Conservation (phyloP, 805 yeast species). For the Teunomyces funiuensis region DNA sequence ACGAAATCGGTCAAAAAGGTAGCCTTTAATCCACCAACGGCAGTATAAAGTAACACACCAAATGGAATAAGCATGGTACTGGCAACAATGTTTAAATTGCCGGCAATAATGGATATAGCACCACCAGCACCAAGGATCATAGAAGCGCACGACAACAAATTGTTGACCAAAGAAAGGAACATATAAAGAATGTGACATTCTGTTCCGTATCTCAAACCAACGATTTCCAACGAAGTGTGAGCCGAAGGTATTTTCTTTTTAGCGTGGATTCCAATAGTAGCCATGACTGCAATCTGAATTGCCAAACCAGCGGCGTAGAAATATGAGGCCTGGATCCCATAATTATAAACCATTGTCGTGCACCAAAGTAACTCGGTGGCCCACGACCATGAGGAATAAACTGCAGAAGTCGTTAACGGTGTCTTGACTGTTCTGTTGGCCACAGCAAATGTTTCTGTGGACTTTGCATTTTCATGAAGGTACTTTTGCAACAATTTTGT, state of each 20-base stretch:
- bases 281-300: constrained; percentile 25
- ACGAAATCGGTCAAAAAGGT: constrained; percentile 49
- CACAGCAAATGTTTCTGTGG: constrained; percentile 29
- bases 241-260: constrained; percentile 28
- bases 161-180: constrained; percentile 24
- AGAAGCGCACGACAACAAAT: constrained; percentile 24
- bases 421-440: constrained; percentile 16
- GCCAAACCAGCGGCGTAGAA: constrained; percentile 29
- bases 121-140: constrained; percentile 31
- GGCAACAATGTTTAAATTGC: constrained; percentile 27
- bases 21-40: constrained; percentile 51
- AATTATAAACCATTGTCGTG: constrained; percentile 24
- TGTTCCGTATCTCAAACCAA: constrained; percentile 28
- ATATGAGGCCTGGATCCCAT: constrained; percentile 24
- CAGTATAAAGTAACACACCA: constrained; percentile 47
- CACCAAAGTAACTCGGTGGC: constrained; percentile 28
- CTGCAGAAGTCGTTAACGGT: constrained; percentile 12
- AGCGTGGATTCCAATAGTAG: constrained; percentile 26
- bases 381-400: constrained; percentile 30
- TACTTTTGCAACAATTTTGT: constrained; percentile 24
- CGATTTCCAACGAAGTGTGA: constrained; percentile 31
- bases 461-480: constrained; percentile 23
- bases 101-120: constrained; percentile 28
- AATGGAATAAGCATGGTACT: constrained; percentile 29
- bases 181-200: constrained; percentile 23